Evolutionary conservation across 495 filamentous ascomycete species (phyloP).

Genomic region (Chaetomium cochliodes): DNA sequence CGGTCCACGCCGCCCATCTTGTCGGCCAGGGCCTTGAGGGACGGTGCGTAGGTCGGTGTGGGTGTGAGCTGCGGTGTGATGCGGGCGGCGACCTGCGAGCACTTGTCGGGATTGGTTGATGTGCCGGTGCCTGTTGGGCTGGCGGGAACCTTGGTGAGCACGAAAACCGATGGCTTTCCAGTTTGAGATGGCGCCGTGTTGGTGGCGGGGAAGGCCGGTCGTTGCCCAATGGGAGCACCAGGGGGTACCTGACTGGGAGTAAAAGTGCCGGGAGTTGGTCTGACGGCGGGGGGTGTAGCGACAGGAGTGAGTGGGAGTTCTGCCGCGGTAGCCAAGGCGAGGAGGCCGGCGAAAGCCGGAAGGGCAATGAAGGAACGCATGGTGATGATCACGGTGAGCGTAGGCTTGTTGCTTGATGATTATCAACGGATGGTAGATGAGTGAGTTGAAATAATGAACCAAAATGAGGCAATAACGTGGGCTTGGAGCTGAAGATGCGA

Average conservation of each 20-base stretch:
- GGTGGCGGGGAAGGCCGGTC: not conserved
- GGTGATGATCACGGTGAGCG: not conserved
- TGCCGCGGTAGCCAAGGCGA: conserved; percentile 8
- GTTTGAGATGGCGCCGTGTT: not conserved
- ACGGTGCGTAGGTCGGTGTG: conserved; percentile 8
- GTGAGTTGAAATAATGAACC: conserved; percentile 4
- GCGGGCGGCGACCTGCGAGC: conserved; percentile 6
- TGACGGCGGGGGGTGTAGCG: not conserved
- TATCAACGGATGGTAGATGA: not conserved
- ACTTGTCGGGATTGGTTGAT: not conserved
- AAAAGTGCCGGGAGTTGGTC: not conserved
- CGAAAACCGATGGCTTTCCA: not conserved
- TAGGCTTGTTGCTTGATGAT: not conserved
- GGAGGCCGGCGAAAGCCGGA: conserved; percentile 10
- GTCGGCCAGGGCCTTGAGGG: conserved; percentile 10
- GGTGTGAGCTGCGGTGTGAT: conserved; percentile 15
- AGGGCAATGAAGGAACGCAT: conserved; percentile 14
- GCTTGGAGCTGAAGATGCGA: conserved; percentile 13
- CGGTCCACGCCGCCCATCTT: conserved; percentile 10
- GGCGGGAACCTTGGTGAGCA: conserved; percentile 7
- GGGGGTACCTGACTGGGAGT: not conserved
- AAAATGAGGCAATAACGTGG: conserved; percentile 8
- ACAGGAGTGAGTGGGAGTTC: conserved; percentile 13
- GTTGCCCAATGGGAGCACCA: not conserved
- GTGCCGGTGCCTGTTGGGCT: not conserved